phyloP scores from a whole-genome alignment of 2,329 filamentous ascomycete species.

The Fusarium transvaalense region DNA sequence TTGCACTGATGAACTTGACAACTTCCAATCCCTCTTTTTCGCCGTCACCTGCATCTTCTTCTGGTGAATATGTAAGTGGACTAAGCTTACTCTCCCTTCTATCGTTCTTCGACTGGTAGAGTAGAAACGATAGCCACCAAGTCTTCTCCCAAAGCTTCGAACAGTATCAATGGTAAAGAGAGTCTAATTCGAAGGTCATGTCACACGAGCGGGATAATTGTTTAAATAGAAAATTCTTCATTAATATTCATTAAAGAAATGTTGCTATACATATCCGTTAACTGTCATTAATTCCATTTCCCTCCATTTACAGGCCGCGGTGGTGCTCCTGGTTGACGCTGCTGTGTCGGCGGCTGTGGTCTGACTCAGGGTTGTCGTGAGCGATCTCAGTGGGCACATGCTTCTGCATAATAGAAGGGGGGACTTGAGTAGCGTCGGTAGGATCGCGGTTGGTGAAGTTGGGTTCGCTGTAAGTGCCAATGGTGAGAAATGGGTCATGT shows the following conservation, averaged over 20 bases:
- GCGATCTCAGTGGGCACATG: constrained; percentile 61
- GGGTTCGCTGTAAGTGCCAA: constrained; percentile 26
- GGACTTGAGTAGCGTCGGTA: constrained; percentile 68
- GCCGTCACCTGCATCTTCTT: no score
- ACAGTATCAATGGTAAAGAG: neutral
- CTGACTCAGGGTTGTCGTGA: constrained; percentile 59
- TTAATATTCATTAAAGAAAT: constrained; percentile 33
- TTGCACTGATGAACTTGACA: no score
- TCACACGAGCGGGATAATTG: neutral
- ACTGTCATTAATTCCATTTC: constrained; percentile 13
- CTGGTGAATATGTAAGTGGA: no score
- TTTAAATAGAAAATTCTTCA: constrained; percentile 17
- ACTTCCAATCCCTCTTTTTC: no score
- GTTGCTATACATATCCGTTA: constrained; percentile 40
- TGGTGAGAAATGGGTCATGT: constrained; percentile 26
- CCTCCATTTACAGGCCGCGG: constrained; percentile 57
- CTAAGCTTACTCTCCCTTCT: no score
- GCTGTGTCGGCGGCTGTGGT: constrained; percentile 62
- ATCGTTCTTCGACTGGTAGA: no score
- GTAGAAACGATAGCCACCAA: no score
- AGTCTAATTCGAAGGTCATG: neutral
- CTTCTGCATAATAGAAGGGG: constrained; percentile 65
- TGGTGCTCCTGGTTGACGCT: constrained; percentile 63
- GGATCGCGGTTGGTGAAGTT: constrained; percentile 57
- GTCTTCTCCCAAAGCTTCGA: neutral